Percentiles rank a stretch among this genome's conserved stretches.
phyloP scores from a whole-genome alignment of 148 eudicot species.

The Heliamphora exappendiculata region DNA sequence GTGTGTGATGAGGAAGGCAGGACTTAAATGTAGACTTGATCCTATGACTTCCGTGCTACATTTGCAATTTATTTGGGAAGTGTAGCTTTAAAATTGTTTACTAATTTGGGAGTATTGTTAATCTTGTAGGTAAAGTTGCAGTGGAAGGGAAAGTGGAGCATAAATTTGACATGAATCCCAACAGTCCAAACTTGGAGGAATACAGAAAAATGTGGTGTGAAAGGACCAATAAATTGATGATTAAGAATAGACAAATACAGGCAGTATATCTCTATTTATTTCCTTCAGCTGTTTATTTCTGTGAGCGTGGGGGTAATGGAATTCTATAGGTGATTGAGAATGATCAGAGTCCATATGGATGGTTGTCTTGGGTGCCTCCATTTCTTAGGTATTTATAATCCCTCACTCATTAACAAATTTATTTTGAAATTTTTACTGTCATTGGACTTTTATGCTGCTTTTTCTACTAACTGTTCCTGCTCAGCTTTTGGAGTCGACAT shows the following conservation, averaged over 20 bases:
- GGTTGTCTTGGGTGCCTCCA: slow-evolving; percentile 54
- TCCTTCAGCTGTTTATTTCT: slow-evolving; percentile 25
- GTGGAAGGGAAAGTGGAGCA: slow-evolving; percentile 88
- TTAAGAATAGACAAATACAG: slow-evolving; percentile 85
- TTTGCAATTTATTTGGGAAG: not conserved
- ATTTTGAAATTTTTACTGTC: not conserved
- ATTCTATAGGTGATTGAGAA: slow-evolving; percentile 76
- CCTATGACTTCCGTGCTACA: not conserved
- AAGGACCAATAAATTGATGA: slow-evolving; percentile 87
- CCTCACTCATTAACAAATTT: not conserved
- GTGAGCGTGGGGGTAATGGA: slow-evolving; percentile 10
- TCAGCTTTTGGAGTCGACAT: not conserved
- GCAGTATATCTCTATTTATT: slow-evolving; percentile 23
- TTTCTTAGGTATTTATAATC: slow-evolving; percentile 47
- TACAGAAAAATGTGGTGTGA: slow-evolving; percentile 88
- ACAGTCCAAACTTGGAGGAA: slow-evolving; percentile 71
- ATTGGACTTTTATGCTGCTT: not conserved
- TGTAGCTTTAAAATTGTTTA: not conserved
- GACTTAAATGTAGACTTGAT: not conserved
- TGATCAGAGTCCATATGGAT: slow-evolving; percentile 82
- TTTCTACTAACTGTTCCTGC: not conserved
- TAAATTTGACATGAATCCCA: slow-evolving; percentile 93
- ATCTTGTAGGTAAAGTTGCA: slow-evolving; percentile 54
- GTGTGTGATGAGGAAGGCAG: not conserved
- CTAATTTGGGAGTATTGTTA: not conserved